Conservation (phyloP, 495 filamentous ascomycete genomes). For the Thozetella sp. region DNA sequence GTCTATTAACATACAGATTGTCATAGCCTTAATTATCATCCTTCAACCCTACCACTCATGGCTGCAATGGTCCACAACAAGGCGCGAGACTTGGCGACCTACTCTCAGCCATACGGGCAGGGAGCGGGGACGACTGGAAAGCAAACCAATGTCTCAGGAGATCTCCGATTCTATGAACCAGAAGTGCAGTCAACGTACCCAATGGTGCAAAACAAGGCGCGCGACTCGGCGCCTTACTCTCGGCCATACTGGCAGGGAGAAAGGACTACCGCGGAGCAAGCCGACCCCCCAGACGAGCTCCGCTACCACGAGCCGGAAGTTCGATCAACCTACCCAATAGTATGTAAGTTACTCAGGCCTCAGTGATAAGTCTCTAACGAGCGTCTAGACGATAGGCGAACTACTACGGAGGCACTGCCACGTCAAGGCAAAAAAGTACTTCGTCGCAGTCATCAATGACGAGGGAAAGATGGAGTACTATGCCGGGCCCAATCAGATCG, state of each 20-base stretch:
- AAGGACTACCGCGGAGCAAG: conserved; percentile 8
- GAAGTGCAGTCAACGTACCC: no score
- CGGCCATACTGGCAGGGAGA: conserved; percentile 20
- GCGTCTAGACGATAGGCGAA: conserved; percentile 32
- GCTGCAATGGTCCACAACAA: no score
- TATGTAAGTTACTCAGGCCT: neutral
- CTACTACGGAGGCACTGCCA: conserved; percentile 38
- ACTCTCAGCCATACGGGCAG: no score
- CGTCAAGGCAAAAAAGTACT: conserved; percentile 33
- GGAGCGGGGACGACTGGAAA: no score
- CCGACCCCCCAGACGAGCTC: conserved; percentile 11
- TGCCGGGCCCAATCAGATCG: conserved; percentile 22
- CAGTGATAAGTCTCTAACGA: conserved; percentile 9
- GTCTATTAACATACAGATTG: no score
- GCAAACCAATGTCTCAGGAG: no score
- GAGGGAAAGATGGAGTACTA: conserved; percentile 31
- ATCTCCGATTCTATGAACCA: no score
- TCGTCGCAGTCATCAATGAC: conserved; percentile 32
- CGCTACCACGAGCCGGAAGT: conserved; percentile 11
- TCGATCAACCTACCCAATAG: neutral
- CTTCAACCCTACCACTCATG: no score
- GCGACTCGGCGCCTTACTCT: conserved; percentile 4
- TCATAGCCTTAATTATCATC: no score
- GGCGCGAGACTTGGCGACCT: no score
- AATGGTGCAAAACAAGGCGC: neutral